Evolutionary conservation across 2,329 filamentous ascomycete genomes (phyloP).

Genomic region (Colletotrichum costaricense): DNA sequence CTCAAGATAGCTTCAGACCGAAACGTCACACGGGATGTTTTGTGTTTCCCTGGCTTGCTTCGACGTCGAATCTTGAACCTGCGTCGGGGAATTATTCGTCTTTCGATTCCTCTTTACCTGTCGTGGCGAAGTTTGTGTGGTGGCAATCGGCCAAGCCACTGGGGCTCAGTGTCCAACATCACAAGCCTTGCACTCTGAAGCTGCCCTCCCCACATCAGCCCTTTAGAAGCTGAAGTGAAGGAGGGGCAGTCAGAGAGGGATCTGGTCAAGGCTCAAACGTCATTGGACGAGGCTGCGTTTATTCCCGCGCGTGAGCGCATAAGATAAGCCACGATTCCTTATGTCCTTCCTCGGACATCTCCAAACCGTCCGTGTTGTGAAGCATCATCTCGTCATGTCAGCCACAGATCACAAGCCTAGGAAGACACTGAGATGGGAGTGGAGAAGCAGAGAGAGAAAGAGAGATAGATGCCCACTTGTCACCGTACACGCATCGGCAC

Average conservation of each 20-base stretch:
- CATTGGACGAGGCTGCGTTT: slow-evolving; percentile 2
- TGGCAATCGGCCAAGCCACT: neutral
- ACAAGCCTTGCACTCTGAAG: neutral
- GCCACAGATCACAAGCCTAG: slow-evolving; percentile 26
- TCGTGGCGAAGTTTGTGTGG: neutral
- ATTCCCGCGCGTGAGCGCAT: neutral
- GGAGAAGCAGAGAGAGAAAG: neutral
- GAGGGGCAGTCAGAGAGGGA: neutral
- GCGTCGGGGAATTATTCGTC: slow-evolving; percentile 13
- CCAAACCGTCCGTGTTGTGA: slow-evolving; percentile 32
- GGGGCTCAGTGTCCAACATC: neutral
- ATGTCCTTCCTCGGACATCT: slow-evolving; percentile 34
- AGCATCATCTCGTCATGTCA: slow-evolving; percentile 23
- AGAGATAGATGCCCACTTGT: neutral
- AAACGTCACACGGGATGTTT: neutral
- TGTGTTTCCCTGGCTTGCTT: neutral
- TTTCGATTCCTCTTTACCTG: neutral
- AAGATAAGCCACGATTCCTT: slow-evolving; percentile 29
- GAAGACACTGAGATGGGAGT: neutral
- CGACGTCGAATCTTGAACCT: slow-evolving; percentile 1
- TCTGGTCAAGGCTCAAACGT: neutral
- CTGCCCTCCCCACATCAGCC: neutral
- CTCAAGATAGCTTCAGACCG: neutral
- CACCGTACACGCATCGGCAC: neutral
- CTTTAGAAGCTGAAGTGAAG: neutral